Conservation (phyloP, 1,284 basidiomycete species). For the Butyriboletus appendiculatus region DNA sequence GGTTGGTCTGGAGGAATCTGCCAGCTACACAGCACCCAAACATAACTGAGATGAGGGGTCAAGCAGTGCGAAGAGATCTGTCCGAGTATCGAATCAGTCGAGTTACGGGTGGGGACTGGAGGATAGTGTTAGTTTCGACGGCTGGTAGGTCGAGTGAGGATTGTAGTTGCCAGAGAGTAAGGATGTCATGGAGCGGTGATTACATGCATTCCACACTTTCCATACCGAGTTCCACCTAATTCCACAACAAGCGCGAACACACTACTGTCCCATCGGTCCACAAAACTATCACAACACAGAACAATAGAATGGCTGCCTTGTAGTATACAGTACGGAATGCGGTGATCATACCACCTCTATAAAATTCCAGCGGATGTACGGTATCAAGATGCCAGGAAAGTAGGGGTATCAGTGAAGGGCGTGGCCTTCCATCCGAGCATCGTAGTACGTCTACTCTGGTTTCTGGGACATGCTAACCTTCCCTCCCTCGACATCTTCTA, state of each 20-base stretch:
- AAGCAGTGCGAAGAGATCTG: neutral
- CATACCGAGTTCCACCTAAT: slow-evolving; percentile 2
- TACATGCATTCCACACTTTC: slow-evolving; percentile 1
- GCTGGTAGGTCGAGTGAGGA: neutral
- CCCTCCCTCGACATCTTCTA: slow-evolving; percentile 53
- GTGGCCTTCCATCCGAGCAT: neutral
- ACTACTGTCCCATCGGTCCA: too few species aligned
- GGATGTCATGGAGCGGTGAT: slow-evolving; percentile 17
- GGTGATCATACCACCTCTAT: slow-evolving; percentile 14
- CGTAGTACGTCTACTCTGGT: slow-evolving; percentile 27
- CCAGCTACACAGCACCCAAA: slow-evolving; percentile 79
- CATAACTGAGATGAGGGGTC: slow-evolving; percentile 39
- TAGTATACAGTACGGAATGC: neutral
- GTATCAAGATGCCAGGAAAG: slow-evolving; percentile 1
- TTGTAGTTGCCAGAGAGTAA: slow-evolving; percentile 9
- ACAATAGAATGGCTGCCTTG: slow-evolving; percentile 3
- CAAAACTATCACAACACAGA: neutral
- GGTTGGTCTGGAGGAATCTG: slow-evolving; percentile 73
- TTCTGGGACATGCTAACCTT: slow-evolving; percentile 31
- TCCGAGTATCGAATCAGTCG: neutral
- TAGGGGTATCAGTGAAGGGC: slow-evolving; percentile 18
- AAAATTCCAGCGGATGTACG: slow-evolving; percentile 4
- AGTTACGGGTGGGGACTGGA: neutral
- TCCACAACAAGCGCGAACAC: slow-evolving; percentile 3
- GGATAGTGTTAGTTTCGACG: neutral